Base-by-base conservation (phyloP, 2,329 filamentous ascomycete species). In the Dactylella cylindrospora region DNA sequence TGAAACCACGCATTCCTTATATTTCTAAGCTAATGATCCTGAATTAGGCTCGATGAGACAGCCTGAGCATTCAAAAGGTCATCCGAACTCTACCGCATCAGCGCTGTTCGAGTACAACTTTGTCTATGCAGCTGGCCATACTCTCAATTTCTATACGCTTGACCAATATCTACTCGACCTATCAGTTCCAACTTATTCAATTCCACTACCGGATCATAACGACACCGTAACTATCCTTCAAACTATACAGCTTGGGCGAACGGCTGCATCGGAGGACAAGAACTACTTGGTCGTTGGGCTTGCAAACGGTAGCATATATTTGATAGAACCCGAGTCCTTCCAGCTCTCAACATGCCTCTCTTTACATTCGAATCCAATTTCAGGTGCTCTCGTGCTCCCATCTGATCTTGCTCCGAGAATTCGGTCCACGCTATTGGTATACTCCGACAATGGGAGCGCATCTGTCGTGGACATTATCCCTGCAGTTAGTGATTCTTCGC, bases 381-480 rank as follows among this genome's bases (percentile, higher is more conserved):
- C 43, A n/a, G 65, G 67, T 6, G 67, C 55, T 4, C 38, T 65
- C 20, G 54, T 67, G 9, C 61, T 69, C 1, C 66, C 64, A 2
- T 55, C 64, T 15, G 52, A 59, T 31, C 62, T 69, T 10, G 67
- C 67, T 0, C 65, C 65, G 10, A 60, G 67, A n/a, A 64, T 68
- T 36, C 60, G 67, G 2, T 66, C 61, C 9, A 67, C 67, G 1
- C 53, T 69, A 7, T 47, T 69, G 10, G 57, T 68, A 8, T 66
- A 62, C 10, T 64, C 65, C 5, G 54, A 55, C 9, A 66, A 68
- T 23, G 67, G 66, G 12, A 66, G 66, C 6, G 60, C 67, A 2
- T 57, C 57, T 9, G 66, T 69, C 23, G 62, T 69, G 8, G 67
- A 69, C 36, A 60, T 69, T 5, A 67, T 68, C 39, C 54, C 66